phyloP scores from a whole-genome alignment of 1,284 basidiomycete genomes.

The Trametes pubescens region DNA sequence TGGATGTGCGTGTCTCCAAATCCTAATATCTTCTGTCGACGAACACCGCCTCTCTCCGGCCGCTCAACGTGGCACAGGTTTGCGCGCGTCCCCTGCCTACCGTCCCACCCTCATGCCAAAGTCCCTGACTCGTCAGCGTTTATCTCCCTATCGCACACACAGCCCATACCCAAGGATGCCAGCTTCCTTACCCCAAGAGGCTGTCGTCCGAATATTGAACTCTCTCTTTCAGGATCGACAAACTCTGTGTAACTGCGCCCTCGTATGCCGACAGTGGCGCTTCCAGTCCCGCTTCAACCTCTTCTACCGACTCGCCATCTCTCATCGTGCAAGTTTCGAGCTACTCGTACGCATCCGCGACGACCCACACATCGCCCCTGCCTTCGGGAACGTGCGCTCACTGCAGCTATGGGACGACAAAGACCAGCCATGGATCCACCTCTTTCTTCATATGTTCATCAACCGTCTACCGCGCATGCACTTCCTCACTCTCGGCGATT shows the following conservation, averaged over 20 bases:
- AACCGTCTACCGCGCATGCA: constrained; percentile 3
- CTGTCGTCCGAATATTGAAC: constrained; percentile 20
- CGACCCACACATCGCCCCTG: constrained; percentile 13
- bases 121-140: neutral
- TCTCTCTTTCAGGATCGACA: constrained; percentile 19
- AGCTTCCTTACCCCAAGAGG: constrained; percentile 9
- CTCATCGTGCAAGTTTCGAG: constrained; percentile 22
- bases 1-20: neutral
- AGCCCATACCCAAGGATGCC: constrained; percentile 4
- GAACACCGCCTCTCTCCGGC: neutral
- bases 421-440: constrained; percentile 28
- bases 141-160: neutral
- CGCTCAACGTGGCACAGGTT: neutral
- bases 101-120: neutral
- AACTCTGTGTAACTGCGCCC: constrained; percentile 28
- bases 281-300: constrained; percentile 29
- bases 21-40: neutral
- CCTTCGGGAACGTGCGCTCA: constrained; percentile 23
- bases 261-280: constrained; percentile 26
- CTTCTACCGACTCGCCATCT: constrained; percentile 21
- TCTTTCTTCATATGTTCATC: constrained; percentile 16
- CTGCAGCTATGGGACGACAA: constrained; percentile 27
- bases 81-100: neutral
- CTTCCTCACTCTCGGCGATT: constrained; percentile 14
- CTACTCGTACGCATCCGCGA: constrained; percentile 18